Evolutionary conservation across 352 stramenopile genomes (phyloP), one percentile per base, ranked within the genome.

Genomic region (Pythium dissotocum): DNA sequence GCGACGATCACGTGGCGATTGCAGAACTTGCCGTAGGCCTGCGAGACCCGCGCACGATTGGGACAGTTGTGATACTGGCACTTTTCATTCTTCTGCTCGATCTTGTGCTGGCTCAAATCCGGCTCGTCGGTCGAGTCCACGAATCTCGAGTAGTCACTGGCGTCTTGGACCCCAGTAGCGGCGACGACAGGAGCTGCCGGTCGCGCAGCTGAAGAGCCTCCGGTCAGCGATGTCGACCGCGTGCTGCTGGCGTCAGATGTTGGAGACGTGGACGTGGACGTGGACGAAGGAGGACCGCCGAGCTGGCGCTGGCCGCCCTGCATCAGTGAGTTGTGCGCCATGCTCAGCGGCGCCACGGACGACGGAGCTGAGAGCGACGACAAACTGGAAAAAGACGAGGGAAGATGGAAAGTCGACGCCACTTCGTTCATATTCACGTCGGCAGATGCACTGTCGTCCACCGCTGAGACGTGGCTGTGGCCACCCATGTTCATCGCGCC

Each of bases 1-100:
- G 85, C 78, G 33, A 95, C 85, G 35, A 95, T 93, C 67, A 93
- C 86, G 58, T 95, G 87, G 6, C 87, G 84, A 60, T 95, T 95
- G 77, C 87, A 95, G 63, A 94, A 95, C 32, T 88, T 90, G 14
- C 85, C 85, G 62, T 93, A 94, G 8, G 75, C 76, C 65, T 95
- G 87, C 0, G 77, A 77, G 38, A 95, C 85, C 4, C 85, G 81
- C 42, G 87, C 87, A 30, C 83, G 87, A 67, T 95, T 95, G 6
- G 82, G 77, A 61, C 87, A 95, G 44, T 81, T 88, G 61, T 81
- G 71, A 67, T 87, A 94, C 69, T 92, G 75, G 62, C 87, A 95
- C 33, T 76, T 87, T 61, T 90, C 79, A 52, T 77, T 89, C 72
- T 81, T 82, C 26, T 83, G 73, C 58, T 91, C 73, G 30, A 92